Base-by-base conservation (phyloP, 2,329 filamentous ascomycete species). In the Alternaria panax region DNA sequence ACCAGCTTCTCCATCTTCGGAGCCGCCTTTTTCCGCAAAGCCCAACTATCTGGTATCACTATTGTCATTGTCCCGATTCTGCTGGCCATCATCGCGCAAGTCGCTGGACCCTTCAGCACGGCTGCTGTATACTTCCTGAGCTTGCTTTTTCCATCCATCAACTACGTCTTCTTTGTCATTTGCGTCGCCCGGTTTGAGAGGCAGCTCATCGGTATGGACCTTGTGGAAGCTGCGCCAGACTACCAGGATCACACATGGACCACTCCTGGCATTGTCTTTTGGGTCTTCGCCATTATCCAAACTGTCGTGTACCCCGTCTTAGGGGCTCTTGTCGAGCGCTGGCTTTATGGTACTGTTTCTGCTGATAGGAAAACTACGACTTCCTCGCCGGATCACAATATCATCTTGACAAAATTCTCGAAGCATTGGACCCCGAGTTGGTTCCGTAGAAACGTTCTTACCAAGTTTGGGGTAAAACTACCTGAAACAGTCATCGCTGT, bases 31-130 rank as follows among this genome's bases (percentile, higher is more conserved):
- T 97, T 97, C 82, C 90, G 87, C 68, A 93, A 90, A 73, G 89
- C 93, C 0, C 93, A 97, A 76, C 86, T 97, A 4, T 95, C 91
- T 57, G 93, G 94, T 27, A 94, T 96, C 63, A 87, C 88, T 0
- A 85, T 91, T 40, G 89, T 90, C 8, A 88, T 97, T 25, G 79
- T 87, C 18, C 89, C 87, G 12, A 84, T 96, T 25, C 79, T 96
- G 2, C 82, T 97, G 1, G 93, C 90, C 16, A 91, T 97, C 67
- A 82, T 97, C 22, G 89, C 92, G 0, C 93, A 97, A 77, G 87
- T 92, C 16, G 81, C 92, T 18, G 87, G 85, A 0, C 83, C 83
- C 1, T 87, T 87, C 4, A 81, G 79, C 8, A 91, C 88, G 0
- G 87, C 81, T 1, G 84, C 87, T 1, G 90, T 94, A 3, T 84